Percentiles rank a stretch among this genome's conserved stretches.
phyloP scores from a whole-genome alignment of 768 basidiomycete species.

The Leccinum rimulosum region DNA sequence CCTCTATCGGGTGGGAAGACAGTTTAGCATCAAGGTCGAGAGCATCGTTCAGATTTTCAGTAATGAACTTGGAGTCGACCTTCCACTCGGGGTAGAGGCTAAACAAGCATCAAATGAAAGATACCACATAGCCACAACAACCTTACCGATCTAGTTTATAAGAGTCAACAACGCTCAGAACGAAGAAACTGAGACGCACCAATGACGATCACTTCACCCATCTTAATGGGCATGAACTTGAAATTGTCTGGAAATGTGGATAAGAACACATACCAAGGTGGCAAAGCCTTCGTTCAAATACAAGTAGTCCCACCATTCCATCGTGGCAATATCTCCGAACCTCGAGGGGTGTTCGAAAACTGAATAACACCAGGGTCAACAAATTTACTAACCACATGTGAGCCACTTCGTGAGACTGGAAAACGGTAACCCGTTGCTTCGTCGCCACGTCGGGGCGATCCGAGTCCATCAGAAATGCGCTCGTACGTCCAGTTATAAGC shows the following conservation, averaged over 20 bases:
- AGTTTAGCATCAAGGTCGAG: slow-evolving; percentile 79
- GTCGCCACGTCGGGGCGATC: slow-evolving; percentile 66
- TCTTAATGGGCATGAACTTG: slow-evolving; percentile 37
- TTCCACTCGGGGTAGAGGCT: slow-evolving; percentile 87
- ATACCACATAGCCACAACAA: not conserved
- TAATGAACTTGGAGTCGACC: slow-evolving; percentile 77
- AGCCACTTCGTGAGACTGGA: slow-evolving; percentile 84
- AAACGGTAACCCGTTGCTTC: slow-evolving; percentile 75
- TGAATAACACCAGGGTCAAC: not conserved
- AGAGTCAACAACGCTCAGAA: slow-evolving; percentile 9
- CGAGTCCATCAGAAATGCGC: slow-evolving; percentile 77
- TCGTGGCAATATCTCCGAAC: slow-evolving; percentile 93
- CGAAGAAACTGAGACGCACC: slow-evolving; percentile 40
- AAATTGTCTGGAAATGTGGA: not conserved
- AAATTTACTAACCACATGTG: slow-evolving; percentile 63
- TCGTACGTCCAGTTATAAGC: slow-evolving; percentile 86
- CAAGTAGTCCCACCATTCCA: slow-evolving; percentile 90
- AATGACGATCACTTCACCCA: slow-evolving; percentile 86
- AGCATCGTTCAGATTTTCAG: slow-evolving; percentile 71
- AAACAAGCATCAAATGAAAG: slow-evolving; percentile 8
- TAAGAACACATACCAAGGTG: slow-evolving; percentile 55
- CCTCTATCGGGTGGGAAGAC: slow-evolving; percentile 92
- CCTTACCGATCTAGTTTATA: slow-evolving; percentile 51
- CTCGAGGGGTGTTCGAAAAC: slow-evolving; percentile 30
- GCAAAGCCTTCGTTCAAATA: slow-evolving; percentile 90